Base-by-base conservation (phyloP, 768 basidiomycete species). In the Tricholoma furcatifolium region DNA sequence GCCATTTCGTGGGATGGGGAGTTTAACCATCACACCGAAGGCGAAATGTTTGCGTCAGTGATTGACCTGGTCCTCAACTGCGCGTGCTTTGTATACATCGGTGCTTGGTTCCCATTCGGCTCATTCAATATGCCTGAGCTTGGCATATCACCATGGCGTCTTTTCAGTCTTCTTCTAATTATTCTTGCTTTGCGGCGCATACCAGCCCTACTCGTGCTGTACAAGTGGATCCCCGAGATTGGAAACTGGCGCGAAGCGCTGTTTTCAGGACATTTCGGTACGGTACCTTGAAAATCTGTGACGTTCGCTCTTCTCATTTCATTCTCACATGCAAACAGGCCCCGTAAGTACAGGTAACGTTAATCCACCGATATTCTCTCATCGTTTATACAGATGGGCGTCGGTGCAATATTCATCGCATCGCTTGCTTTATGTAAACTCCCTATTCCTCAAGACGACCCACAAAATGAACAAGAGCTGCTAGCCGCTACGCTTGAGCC, bases 251-350 rank as follows among this genome's bases (percentile, higher is more conserved):
- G 81, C 43, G 92, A 98, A 69, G 95, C 96, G 0, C 57, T 93
- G 7, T 97, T 98, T 65, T 83, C 81, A 4, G 96, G 96, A 2
- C 93, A 97, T 74, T 98, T 95, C 65, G 94, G 87, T 83, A 62
- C 0, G 34, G 41, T 1, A 39, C 24, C 20, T 7, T 35, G 27
- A 27, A 43, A 44, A 17, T 18, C 14, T 10, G 15, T 14, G 23
- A 47, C n/a, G 4, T 20, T 47, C 46, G 20, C 21, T 27, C 27
- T 27, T 27, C 27, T 27, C 14, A 41, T 44, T 21, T 34, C 51
- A 10, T 32, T 2, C 18, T 38, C 21, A 51, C 21, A 17, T 46
- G 34, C 46, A 17, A 23, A 51, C 47, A 83, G 83, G 83, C 38
- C 83, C 84, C 47, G 83, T 83, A 56, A 61, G 81, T 69, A 5